Percentiles rank a stretch among this genome's conserved stretches.
Evolutionary conservation across 1,284 basidiomycete genomes (phyloP).

Genomic region (Tilletia setariae): DNA sequence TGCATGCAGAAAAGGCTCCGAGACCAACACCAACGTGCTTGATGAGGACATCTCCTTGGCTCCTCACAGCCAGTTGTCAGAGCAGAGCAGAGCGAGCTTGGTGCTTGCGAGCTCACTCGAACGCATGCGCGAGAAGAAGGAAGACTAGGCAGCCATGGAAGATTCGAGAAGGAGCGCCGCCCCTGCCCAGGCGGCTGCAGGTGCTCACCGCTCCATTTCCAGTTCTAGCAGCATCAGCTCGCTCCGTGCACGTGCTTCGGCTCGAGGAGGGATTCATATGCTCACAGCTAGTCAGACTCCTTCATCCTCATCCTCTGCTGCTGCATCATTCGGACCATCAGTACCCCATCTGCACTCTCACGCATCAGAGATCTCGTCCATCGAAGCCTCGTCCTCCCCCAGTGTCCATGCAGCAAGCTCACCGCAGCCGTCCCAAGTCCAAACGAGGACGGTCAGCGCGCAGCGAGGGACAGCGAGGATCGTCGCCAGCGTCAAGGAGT

Average conservation of each 20-base stretch:
- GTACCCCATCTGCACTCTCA: not conserved
- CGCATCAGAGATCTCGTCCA: no score
- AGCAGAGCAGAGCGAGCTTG: no score
- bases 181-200: not conserved
- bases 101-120: no score
- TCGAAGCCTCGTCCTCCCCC: not conserved
- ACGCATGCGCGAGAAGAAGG: no score
- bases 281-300: not conserved
- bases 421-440: not conserved
- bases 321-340: not conserved
- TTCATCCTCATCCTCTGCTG: not conserved
- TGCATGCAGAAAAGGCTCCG: no score
- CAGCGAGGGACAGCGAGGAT: not conserved
- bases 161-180: no score
- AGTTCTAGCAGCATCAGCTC: not conserved
- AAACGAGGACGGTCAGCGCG: not conserved
- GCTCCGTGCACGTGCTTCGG: constrained; percentile 4
- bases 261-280: not conserved
- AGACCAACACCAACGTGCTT: no score
- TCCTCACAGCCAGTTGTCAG: no score
- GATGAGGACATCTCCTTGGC: no score
- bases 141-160: no score
- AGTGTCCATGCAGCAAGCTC: not conserved
- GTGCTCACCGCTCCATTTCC: constrained; percentile 6
- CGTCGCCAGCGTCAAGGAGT: not conserved